Evolutionary conservation across 2,329 filamentous ascomycete species (phyloP).

Genomic region (Elsinoe perseae): DNA sequence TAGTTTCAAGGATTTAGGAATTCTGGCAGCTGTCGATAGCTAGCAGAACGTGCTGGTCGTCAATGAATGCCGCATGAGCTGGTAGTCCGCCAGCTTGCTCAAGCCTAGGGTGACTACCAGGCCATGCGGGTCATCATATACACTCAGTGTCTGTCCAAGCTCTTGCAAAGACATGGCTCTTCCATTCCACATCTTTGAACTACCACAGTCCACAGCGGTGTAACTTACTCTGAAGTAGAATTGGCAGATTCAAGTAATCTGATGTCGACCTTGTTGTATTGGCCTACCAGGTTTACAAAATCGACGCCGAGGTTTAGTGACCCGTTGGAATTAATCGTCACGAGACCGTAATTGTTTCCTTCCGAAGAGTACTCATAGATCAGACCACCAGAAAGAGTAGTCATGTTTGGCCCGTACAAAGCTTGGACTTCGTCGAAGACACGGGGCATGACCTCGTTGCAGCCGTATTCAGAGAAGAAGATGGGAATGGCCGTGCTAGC

Average conservation of each 20-base stretch:
- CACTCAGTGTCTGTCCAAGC: too few species aligned
- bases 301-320: slow-evolving; percentile 38
- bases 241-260: slow-evolving; percentile 56
- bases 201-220: too few species aligned
- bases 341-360: slow-evolving; percentile 49
- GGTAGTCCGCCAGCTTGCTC: too few species aligned
- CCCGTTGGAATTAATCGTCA: slow-evolving; percentile 38
- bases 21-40: too few species aligned
- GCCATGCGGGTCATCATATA: too few species aligned
- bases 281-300: slow-evolving; percentile 61
- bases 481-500: slow-evolving; percentile 59
- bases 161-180: too few species aligned
- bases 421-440: slow-evolving; percentile 67
- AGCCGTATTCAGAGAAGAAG: slow-evolving; percentile 78
- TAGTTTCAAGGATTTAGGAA: too few species aligned
- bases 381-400: slow-evolving; percentile 64
- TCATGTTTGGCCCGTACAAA: slow-evolving; percentile 67
- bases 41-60: too few species aligned
- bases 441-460: slow-evolving; percentile 64
- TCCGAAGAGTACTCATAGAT: slow-evolving; percentile 78
- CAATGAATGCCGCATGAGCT: too few species aligned
- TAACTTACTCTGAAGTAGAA: slow-evolving; percentile 49
- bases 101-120: too few species aligned
- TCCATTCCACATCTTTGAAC: too few species aligned
- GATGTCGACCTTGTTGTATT: slow-evolving; percentile 70